Base-by-base conservation (phyloP, 495 filamentous ascomycete genomes). In the Xylaria scruposa region DNA sequence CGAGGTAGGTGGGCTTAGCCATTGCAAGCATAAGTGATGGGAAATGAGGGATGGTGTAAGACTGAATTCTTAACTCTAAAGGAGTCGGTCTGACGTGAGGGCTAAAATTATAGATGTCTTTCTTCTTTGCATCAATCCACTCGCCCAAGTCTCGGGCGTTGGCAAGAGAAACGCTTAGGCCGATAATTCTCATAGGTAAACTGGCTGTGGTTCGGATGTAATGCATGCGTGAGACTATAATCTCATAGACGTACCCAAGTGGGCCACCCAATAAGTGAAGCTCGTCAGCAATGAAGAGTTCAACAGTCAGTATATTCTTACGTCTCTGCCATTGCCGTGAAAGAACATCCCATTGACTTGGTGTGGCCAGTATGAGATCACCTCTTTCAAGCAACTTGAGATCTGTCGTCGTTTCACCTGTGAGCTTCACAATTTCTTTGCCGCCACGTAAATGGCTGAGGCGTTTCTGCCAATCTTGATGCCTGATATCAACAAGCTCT, bases 41-140 rank as follows among this genome's bases (percentile, higher is more conserved):
- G 84, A 97, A 98, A 80, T 99, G 96, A 36, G 96, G 96, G 61
- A 98, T 96, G 40, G 91, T 92, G 82, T 93, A 99, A 2, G 94
- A 97, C 79, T 99, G 96, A 61, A 99, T 93, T 77, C 97, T 93
- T 44, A 99, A 90, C 76, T 98, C 96, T 49, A 99, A 81, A 2
- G 95, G 95, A 2, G 97, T 89, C 5, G 93, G 91, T 29, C 96
- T 90, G 68, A 94, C 90, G 76, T 95, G 90, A 4, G 96, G 96
- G 76, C 94, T 97, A 86, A 99, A 99, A 82, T 98, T 99, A 86
- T 92, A 98, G 70, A 97, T 97, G 44, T 94, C 97, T 78, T 99
- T 97, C 84, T 97, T 98, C 71, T 90, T 95, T n/a, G 96, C 97
- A 70, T 97, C 97, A 74, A 98, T 97, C 96, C 96, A 99, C 81